A percentile compares a stretch with the other conserved stretches of the same genome.
phyloP scores from a whole-genome alignment of 1,284 basidiomycete species.

The Tilletia walkeri region DNA sequence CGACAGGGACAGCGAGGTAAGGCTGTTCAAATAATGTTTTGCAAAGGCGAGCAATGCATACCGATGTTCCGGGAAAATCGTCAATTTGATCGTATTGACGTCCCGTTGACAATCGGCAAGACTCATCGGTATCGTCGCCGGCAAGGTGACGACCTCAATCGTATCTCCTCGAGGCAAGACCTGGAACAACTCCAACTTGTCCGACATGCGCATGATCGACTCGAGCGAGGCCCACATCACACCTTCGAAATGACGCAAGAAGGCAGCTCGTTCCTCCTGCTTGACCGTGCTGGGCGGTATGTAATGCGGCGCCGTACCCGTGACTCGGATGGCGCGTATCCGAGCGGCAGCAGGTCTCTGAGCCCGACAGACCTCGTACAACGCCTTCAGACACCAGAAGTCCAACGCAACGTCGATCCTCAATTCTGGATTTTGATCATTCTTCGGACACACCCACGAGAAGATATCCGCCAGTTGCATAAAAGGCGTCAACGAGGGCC shows the following conservation, averaged over 20 bases:
- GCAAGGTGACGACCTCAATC: not conserved
- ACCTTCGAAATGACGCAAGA: not conserved
- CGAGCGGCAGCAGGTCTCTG: not conserved
- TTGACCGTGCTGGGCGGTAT: not conserved
- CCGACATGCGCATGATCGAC: not conserved
- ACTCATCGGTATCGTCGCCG: not conserved
- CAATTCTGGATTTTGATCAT: not conserved
- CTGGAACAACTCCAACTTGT: not conserved
- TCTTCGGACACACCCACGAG: not conserved
- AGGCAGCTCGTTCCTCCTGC: not conserved
- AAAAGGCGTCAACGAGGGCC: not conserved
- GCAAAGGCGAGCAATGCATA: not conserved
- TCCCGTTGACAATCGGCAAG: conserved; percentile 1
- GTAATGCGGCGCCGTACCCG: not conserved
- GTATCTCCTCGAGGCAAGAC: not conserved
- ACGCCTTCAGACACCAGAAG: conserved; percentile 8
- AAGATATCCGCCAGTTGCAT: conserved; percentile 1
- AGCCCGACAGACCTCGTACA: conserved; percentile 15
- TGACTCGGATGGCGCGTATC: not conserved
- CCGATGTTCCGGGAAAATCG: not conserved
- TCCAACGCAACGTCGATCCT: conserved; percentile 4
- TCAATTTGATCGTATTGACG: not conserved
- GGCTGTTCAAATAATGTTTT: not conserved
- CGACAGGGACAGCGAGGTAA: not conserved
- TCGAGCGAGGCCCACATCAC: conserved; percentile 11